Percentiles rank a stretch among this genome's conserved stretches.
Conservation (phyloP, 2,329 filamentous ascomycete genomes). For the Ophiostoma tasmaniense region DNA sequence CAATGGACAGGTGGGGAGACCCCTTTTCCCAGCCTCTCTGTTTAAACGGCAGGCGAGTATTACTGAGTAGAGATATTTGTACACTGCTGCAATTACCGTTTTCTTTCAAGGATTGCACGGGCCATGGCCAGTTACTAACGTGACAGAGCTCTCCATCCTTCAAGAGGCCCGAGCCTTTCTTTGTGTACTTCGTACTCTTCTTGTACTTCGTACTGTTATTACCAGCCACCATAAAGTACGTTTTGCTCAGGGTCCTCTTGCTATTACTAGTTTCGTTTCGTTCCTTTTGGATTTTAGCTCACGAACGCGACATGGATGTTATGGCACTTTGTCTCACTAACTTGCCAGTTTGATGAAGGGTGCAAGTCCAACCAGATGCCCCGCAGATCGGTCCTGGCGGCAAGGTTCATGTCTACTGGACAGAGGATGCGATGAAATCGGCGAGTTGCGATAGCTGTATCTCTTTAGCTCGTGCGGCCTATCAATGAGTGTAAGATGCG, state of each 20-base stretch:
- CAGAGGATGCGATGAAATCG: background rate
- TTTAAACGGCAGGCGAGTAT: background rate
- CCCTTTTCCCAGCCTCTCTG: background rate
- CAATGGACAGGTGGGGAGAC: background rate
- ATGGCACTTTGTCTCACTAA: background rate
- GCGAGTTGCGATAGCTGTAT: background rate
- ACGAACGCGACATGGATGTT: background rate
- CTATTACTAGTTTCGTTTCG: background rate
- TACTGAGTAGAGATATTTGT: background rate
- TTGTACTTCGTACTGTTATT: background rate
- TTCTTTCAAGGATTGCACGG: background rate
- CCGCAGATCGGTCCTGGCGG: background rate
- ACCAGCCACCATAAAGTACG: background rate
- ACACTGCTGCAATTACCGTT: background rate
- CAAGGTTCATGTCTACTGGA: background rate
- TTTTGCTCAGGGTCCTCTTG: background rate
- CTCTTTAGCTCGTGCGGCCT: background rate
- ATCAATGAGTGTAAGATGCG: too few species aligned
- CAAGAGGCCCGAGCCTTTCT: background rate
- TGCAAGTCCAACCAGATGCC: background rate
- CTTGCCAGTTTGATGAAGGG: conserved; percentile 6
- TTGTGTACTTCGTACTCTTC: background rate
- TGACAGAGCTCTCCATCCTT: background rate
- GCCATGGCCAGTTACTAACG: background rate
- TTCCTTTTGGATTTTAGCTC: background rate